Evolutionary conservation across 1,284 basidiomycete genomes (phyloP).

Genomic region (Cutaneotrichosporon dermatis): DNA sequence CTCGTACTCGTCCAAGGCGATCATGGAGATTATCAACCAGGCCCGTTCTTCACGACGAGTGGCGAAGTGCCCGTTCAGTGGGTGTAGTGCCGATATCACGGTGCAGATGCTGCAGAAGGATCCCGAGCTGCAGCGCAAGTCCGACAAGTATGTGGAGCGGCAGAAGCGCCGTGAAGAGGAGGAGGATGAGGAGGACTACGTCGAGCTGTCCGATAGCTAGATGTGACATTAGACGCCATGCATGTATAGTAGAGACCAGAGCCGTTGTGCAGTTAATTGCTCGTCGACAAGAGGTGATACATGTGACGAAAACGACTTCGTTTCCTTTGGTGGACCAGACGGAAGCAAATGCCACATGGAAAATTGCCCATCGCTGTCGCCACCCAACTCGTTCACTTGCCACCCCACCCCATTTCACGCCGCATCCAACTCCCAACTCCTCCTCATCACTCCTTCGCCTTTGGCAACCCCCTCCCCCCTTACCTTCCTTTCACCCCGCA

Average conservation of each 20-base stretch:
- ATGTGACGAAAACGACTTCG: too few relatives aligned
- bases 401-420: too few relatives aligned
- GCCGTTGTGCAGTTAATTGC: too few relatives aligned
- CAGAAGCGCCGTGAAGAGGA: constrained; percentile 6
- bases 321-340: too few relatives aligned
- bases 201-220: not conserved
- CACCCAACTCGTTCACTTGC: too few relatives aligned
- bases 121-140: constrained; percentile 6
- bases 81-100: constrained; percentile 2
- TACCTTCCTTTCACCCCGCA: not conserved
- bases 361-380: too few relatives aligned
- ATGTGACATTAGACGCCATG: too few relatives aligned
- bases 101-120: not conserved
- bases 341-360: too few relatives aligned
- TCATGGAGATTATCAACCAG: constrained; percentile 18
- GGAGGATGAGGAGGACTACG: not conserved
- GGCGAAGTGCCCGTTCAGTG: not conserved
- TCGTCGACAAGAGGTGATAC: too few relatives aligned
- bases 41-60: not conserved
- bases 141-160: constrained; percentile 3
- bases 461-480: not conserved
- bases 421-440: not conserved
- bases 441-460: not conserved
- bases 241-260: too few relatives aligned
- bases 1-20: constrained; percentile 24